Percentiles rank a stretch among this genome's conserved stretches.
phyloP scores from a whole-genome alignment of 306 rosid species.

The Quillaja saponaria region DNA sequence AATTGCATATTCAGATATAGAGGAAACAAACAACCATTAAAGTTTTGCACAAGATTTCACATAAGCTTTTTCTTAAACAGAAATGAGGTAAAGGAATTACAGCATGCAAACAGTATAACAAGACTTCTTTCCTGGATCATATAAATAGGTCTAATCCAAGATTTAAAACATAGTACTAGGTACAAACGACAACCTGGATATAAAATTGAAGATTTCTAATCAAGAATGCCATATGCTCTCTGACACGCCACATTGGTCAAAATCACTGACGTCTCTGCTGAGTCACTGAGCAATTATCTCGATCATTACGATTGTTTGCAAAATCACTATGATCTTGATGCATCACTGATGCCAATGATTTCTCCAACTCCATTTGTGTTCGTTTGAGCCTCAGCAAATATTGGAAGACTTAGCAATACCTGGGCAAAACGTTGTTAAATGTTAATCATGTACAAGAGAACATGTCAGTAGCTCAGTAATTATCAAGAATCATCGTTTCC shows the following conservation, averaged over 20 bases:
- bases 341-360: constrained; percentile 93
- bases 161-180: constrained; percentile 17
- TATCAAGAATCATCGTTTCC: constrained; percentile 4
- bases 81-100: background rate
- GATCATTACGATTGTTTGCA: constrained; percentile 55
- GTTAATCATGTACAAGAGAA: constrained; percentile 24
- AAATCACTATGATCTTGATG: constrained; percentile 86
- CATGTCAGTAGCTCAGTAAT: constrained; percentile 15
- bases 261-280: constrained; percentile 58
- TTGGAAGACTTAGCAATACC: constrained; percentile 86
- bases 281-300: constrained; percentile 46
- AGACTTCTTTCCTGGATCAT: background rate
- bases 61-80: background rate
- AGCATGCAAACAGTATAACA: background rate
- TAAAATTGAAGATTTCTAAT: constrained; percentile 97
- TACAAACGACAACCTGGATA: constrained; percentile 64
- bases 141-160: constrained; percentile 2
- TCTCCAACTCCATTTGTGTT: constrained; percentile 98
- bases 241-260: constrained; percentile 90
- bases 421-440: constrained; percentile 39
- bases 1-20: too few relatives aligned
- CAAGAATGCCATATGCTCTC: constrained; percentile 91
- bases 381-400: constrained; percentile 84
- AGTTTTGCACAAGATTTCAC: constrained; percentile 2
- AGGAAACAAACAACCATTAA: background rate